Evolutionary conservation across 805 yeast genomes (phyloP).

Genomic region (Ogataea siamensis): DNA sequence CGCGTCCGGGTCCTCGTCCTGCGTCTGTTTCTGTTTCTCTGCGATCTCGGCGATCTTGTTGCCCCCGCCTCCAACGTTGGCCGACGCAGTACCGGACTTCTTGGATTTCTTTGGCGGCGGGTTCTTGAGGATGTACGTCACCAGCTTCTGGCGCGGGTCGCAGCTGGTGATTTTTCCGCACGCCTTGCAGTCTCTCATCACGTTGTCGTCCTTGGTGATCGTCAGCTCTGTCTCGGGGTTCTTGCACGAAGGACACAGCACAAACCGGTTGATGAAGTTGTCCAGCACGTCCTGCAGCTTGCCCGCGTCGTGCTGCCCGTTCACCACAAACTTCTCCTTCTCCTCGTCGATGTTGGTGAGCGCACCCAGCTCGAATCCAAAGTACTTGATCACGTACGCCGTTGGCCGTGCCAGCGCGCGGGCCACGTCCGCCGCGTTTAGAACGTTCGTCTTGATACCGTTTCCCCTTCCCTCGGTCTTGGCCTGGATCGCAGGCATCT

Average conservation of each 20-base stretch:
- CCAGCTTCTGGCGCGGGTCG: slow-evolving; percentile 82
- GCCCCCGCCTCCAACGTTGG: slow-evolving; percentile 87
- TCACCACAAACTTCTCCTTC: slow-evolving; percentile 84
- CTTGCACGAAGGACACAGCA: slow-evolving; percentile 90
- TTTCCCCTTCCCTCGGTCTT: slow-evolving; percentile 99
- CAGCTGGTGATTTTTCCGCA: slow-evolving; percentile 88
- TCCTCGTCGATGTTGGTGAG: slow-evolving; percentile 81
- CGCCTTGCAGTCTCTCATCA: slow-evolving; percentile 94
- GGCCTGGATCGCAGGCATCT: slow-evolving; percentile 97
- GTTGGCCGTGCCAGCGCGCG: slow-evolving; percentile 94
- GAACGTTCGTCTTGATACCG: slow-evolving; percentile 95
- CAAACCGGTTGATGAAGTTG: slow-evolving; percentile 90
- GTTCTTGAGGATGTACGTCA: slow-evolving; percentile 85
- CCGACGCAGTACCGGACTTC: slow-evolving; percentile 85
- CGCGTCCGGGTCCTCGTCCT: slow-evolving; percentile 33
- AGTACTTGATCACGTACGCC: slow-evolving; percentile 85
- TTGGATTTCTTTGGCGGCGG: slow-evolving; percentile 80
- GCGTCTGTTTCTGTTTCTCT: slow-evolving; percentile 42
- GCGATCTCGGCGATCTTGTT: slow-evolving; percentile 77
- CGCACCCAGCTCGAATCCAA: slow-evolving; percentile 97
- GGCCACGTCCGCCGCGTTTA: slow-evolving; percentile 89
- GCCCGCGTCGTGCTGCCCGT: slow-evolving; percentile 88
- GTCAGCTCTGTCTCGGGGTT: slow-evolving; percentile 96
- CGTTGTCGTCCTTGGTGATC: slow-evolving; percentile 67
- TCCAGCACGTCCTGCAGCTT: slow-evolving; percentile 93